phyloP scores from a whole-genome alignment of 176 grass and related monocot species.

The Puccinellia tenuiflora region DNA sequence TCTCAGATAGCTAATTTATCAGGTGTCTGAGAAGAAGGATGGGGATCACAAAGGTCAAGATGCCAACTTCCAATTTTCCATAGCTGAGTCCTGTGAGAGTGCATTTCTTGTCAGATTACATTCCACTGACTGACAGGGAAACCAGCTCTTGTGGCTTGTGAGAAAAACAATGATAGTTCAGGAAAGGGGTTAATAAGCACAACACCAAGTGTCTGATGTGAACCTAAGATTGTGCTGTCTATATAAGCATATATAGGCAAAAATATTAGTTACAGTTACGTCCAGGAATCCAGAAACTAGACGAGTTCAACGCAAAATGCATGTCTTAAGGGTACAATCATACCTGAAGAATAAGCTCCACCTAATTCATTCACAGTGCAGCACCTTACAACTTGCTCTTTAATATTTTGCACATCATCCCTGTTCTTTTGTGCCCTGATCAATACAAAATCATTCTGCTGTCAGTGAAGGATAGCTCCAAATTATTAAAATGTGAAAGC shows the following conservation, averaged over 20 bases:
- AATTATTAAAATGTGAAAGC: not conserved
- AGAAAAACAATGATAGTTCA: too few species aligned
- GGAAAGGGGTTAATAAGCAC: not conserved
- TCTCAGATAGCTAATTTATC: slow-evolving; percentile 22
- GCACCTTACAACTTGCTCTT: not conserved
- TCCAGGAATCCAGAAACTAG: not conserved
- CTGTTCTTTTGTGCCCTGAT: not conserved
- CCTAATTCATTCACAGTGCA: not conserved
- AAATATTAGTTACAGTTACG: not conserved
- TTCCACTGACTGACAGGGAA: too few species aligned
- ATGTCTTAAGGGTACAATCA: not conserved
- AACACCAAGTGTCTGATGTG: not conserved
- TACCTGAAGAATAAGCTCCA: not conserved
- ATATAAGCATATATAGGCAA: not conserved
- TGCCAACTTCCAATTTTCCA: slow-evolving; percentile 72
- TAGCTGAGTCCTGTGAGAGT: slow-evolving; percentile 57
- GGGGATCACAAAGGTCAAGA: slow-evolving; percentile 77
- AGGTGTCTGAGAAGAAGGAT: slow-evolving; percentile 81
- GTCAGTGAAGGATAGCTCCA: not conserved
- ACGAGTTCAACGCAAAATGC: not conserved
- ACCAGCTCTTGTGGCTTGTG: too few species aligned
- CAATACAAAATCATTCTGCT: not conserved
- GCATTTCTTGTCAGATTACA: not conserved
- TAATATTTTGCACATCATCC: not conserved
- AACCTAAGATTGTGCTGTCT: not conserved